phyloP scores from a whole-genome alignment of 2,329 filamentous ascomycete genomes.

The Apiospora kogelbergensis region DNA sequence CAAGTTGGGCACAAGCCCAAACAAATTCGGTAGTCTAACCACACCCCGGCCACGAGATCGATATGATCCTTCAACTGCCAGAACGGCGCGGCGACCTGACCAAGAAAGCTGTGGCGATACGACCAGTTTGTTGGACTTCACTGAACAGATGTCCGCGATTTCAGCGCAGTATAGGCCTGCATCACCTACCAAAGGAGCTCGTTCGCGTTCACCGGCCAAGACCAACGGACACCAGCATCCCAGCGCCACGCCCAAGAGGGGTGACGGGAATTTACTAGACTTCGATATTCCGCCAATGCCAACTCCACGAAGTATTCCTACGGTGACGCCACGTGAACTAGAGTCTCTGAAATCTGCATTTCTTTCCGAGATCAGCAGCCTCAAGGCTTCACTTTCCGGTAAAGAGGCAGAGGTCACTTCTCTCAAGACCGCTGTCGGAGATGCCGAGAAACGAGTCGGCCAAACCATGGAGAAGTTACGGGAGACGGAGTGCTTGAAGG shows the following conservation, averaged over 20 bases:
- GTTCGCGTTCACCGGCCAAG: slow-evolving; percentile 45
- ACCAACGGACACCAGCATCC: slow-evolving; percentile 23
- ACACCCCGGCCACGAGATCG: slow-evolving; percentile 33
- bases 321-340: slow-evolving; percentile 86
- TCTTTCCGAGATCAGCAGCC: slow-evolving; percentile 88
- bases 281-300: slow-evolving; percentile 93
- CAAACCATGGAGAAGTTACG: slow-evolving; percentile 81
- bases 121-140: slow-evolving; percentile 84
- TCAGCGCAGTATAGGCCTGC: slow-evolving; percentile 30
- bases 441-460: slow-evolving; percentile 89
- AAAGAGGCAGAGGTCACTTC: slow-evolving; percentile 90
- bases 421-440: slow-evolving; percentile 81
- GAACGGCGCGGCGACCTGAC: slow-evolving; percentile 35
- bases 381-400: slow-evolving; percentile 87
- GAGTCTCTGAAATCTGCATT: slow-evolving; percentile 91
- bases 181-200: slow-evolving; percentile 38
- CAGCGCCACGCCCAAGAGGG: slow-evolving; percentile 48
- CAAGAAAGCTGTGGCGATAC: slow-evolving; percentile 55
- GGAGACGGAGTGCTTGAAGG: slow-evolving; percentile 70
- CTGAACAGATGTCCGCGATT: slow-evolving; percentile 59
- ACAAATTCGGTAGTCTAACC: slow-evolving; percentile 47
- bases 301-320: slow-evolving; percentile 87
- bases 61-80: slow-evolving; percentile 33
- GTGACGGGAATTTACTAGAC: slow-evolving; percentile 73
- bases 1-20: slow-evolving; percentile 66